Percentiles rank a stretch among this genome's conserved stretches.
Conservation (phyloP, 352 stramenopile genomes). For the Globisporangium paddicum region DNA sequence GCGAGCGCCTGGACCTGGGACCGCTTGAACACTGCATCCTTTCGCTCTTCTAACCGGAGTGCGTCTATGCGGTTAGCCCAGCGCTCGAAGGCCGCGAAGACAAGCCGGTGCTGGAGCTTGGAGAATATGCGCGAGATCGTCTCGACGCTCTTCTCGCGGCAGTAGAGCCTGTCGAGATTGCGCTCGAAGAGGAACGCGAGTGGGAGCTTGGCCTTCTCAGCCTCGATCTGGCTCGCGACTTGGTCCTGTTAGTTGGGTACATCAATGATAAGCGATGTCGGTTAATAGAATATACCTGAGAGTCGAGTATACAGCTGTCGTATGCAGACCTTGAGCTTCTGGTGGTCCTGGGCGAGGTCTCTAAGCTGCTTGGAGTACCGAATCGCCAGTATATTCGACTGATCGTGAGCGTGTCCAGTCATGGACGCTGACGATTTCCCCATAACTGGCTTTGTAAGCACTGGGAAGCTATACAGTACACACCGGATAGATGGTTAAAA, state of each 20-base stretch:
- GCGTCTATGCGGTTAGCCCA: slow-evolving; percentile 27
- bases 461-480: slow-evolving; percentile 12
- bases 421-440: not conserved
- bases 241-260: slow-evolving; percentile 15
- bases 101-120: slow-evolving; percentile 56
- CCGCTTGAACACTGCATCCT: slow-evolving; percentile 20
- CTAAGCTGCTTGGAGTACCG: slow-evolving; percentile 14
- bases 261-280: too few species aligned
- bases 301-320: too few species aligned
- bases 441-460: slow-evolving; percentile 7
- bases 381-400: not conserved
- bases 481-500: not conserved
- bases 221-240: slow-evolving; percentile 37
- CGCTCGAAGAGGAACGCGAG: slow-evolving; percentile 74
- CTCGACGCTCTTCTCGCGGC: slow-evolving; percentile 39
- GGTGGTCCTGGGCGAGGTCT: slow-evolving; percentile 9
- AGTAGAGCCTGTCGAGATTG: slow-evolving; percentile 57
- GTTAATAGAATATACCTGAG: too few species aligned
- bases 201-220: slow-evolving; percentile 50
- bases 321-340: slow-evolving; percentile 15
- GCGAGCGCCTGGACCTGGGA: slow-evolving; percentile 34
- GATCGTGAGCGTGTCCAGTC: not conserved
- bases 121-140: slow-evolving; percentile 63
- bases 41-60: slow-evolving; percentile 17
- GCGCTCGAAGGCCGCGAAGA: slow-evolving; percentile 37